Conservation (phyloP, 208 protist genomes). For the Trypanosoma brucei region DNA sequence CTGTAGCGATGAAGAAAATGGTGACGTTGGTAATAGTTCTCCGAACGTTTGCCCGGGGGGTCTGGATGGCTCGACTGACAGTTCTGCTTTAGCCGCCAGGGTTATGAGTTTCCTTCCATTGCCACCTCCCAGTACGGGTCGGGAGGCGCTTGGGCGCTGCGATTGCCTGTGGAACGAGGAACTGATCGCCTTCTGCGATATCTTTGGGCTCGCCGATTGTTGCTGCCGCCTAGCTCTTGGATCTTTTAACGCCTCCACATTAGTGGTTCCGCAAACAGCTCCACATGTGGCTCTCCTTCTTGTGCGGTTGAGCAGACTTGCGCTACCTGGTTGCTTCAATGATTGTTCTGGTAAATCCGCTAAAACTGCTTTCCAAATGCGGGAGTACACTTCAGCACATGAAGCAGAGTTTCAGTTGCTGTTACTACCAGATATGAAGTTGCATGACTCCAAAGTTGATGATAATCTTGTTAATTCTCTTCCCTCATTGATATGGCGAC, state of each 20-base stretch:
- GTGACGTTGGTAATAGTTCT: not conserved
- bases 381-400: conserved; percentile 17
- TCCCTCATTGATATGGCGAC: conserved; percentile 20
- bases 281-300: conserved; percentile 11
- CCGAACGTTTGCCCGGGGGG: too few relatives aligned
- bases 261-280: not conserved
- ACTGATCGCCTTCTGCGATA: conserved; percentile 20
- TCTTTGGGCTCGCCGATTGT: conserved; percentile 19
- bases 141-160: conserved; percentile 14
- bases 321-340: conserved; percentile 19
- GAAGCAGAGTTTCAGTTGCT: conserved; percentile 31
- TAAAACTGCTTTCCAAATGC: not conserved
- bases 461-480: not conserved
- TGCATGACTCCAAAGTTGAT: not conserved
- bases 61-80: not conserved
- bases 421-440: conserved; percentile 1
- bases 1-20: not conserved
- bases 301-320: conserved; percentile 21
- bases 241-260: conserved; percentile 7
- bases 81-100: not conserved
- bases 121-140: conserved; percentile 9
- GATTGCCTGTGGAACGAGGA: conserved; percentile 29
- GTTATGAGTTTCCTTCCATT: conserved; percentile 6
- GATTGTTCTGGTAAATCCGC: conserved; percentile 3
- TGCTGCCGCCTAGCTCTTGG: conserved; percentile 28